phyloP scores from a whole-genome alignment of 768 basidiomycete genomes.

The Infundibulicybe gibba region DNA sequence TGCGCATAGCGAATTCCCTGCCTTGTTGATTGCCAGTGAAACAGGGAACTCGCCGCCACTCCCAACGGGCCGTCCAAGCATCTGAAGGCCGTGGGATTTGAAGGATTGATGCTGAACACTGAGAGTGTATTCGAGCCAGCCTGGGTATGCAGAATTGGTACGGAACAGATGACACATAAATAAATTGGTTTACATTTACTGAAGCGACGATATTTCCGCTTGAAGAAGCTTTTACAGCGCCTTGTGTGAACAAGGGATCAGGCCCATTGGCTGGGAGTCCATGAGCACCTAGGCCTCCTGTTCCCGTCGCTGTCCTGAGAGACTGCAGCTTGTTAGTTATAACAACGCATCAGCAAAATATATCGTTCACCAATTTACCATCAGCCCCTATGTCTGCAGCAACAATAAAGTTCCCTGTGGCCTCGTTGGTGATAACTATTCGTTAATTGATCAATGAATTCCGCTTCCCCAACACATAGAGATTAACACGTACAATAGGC shows the following conservation, averaged over 20 bases:
- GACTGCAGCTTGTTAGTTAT: conserved; percentile 8
- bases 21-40: conserved; percentile 34
- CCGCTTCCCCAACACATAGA: neutral
- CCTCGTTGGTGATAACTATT: conserved; percentile 50
- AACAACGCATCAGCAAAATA: neutral
- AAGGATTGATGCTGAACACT: conserved; percentile 36
- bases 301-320: conserved; percentile 22
- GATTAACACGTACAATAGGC: conserved; percentile 11
- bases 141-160: conserved; percentile 14
- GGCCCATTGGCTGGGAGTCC: conserved; percentile 29
- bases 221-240: conserved; percentile 31
- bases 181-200: conserved; percentile 24
- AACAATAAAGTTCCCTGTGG: conserved; percentile 39
- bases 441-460: neutral
- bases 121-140: conserved; percentile 44
- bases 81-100: conserved; percentile 35
- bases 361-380: conserved; percentile 34
- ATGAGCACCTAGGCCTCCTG: conserved; percentile 32
- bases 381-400: conserved; percentile 36
- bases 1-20: conserved; percentile 28
- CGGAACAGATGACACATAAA: neutral
- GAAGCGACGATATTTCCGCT: conserved; percentile 29
- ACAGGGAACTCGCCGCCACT: conserved; percentile 50
- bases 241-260: conserved; percentile 39
- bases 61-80: conserved; percentile 40